Conservation (phyloP, 495 filamentous ascomycete genomes). For the Friedmanniomyces endolithicus region DNA sequence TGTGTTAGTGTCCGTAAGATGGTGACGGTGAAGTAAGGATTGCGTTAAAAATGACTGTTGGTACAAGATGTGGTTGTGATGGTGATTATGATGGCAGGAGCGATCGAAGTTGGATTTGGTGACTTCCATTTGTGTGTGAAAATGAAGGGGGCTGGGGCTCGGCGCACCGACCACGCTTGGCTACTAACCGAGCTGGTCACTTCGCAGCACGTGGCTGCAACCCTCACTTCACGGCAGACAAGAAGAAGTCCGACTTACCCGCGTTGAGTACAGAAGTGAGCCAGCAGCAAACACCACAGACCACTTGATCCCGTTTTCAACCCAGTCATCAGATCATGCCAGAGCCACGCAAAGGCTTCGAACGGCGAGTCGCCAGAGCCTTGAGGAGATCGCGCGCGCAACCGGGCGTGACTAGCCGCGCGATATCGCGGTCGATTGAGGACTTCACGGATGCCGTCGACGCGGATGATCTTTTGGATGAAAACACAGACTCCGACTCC, state of each 20-base stretch:
- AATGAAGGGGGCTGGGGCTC: not conserved
- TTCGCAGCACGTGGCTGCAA: not conserved
- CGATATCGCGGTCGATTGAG: not conserved
- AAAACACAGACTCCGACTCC: not conserved
- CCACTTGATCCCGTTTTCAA: too few species aligned
- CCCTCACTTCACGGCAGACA: too few species aligned
- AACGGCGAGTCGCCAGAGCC: too few species aligned
- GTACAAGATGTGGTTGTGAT: not conserved
- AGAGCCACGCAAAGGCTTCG: too few species aligned
- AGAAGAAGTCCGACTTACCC: too few species aligned
- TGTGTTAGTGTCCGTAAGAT: not conserved
- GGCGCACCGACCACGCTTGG: too few species aligned
- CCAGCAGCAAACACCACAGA: too few species aligned
- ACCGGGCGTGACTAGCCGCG: not conserved
- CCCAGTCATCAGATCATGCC: too few species aligned
- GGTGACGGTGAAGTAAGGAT: not conserved
- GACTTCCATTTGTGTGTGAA: not conserved
- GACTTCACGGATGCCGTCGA: not conserved
- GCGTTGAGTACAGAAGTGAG: too few species aligned
- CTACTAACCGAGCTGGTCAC: not conserved
- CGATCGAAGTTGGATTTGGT: not conserved
- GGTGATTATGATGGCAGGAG: not conserved
- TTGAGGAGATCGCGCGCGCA: too few species aligned
- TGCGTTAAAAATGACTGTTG: not conserved
- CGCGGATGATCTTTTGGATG: not conserved